Base-by-base conservation (phyloP, 257 asterid species). In the Orobanche coerulescens region DNA sequence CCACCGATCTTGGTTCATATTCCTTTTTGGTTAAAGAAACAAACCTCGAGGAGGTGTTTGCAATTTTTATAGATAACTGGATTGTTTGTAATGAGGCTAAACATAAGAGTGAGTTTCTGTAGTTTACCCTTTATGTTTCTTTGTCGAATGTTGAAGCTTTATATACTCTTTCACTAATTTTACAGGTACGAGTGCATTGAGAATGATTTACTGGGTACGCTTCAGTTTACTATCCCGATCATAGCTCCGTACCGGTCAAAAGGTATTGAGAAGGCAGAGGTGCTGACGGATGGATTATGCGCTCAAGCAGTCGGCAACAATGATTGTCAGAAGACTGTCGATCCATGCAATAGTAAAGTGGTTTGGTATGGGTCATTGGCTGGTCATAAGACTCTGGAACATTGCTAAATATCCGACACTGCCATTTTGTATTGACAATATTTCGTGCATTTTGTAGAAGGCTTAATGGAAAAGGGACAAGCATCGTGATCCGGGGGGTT, bases 121-220 rank as follows among this genome's bases (percentile, higher is more conserved):
- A n/a, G n/a, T n/a, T n/a, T n/a, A n/a, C n/a, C n/a, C n/a, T n/a
- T n/a, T n/a, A n/a, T n/a, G n/a, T n/a, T n/a, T n/a, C n/a, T n/a
- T n/a, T n/a, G n/a, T n/a, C n/a, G n/a, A n/a, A n/a, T n/a, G n/a
- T n/a, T 47, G 67, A 49, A 65, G 30, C 75, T 78, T 62, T n/a
- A n/a, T n/a, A n/a, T n/a, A 71, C 49, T 7, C n/a, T 56, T 8
- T 58, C 71, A 26, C 63, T 65, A 42, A 51, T 66, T 19, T 68
- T 75, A 79, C 88, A 88, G 96, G 95, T 88, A 85, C 53, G 93
- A 88, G 36, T 88, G 93, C 70, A 80, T 88, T 16, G 94, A 85
- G 76, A 88, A 79, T 75, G 96, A 88, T 61, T 72, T 88, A 70
- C 62, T 88, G 80, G 95, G 85, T 44, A 61, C 83, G 12, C 95